Conservation (phyloP, 106 monocot genomes). For the Acorus calamus region DNA sequence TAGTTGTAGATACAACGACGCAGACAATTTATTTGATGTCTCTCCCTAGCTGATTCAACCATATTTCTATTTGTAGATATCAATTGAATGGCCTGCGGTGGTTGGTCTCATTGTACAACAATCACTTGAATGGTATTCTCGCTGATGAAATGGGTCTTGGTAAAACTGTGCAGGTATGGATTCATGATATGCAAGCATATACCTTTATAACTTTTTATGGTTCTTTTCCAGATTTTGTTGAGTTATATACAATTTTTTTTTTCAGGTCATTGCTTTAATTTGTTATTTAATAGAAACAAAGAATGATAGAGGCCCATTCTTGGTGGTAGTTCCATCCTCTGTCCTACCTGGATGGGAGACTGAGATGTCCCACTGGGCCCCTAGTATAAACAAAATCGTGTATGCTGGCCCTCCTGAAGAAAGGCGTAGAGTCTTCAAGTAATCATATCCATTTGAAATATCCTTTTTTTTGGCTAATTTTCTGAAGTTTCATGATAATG, state of each 20-base stretch:
- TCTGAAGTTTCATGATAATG: background rate
- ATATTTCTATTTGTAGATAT: constrained; percentile 40
- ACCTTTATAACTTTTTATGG: background rate
- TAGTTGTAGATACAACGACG: too few relatives aligned
- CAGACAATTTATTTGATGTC: too few relatives aligned
- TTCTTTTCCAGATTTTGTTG: background rate
- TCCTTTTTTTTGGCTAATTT: constrained; percentile 6
- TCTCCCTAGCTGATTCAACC: too few relatives aligned
- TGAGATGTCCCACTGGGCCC: constrained; percentile 91
- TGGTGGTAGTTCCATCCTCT: constrained; percentile 96
- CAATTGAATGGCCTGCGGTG: constrained; percentile 97
- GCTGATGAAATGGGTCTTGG: constrained; percentile 99
- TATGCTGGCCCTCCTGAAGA: constrained; percentile 95
- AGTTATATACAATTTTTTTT: constrained; percentile 5
- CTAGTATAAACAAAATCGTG: constrained; percentile 71
- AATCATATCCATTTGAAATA: constrained; percentile 6
- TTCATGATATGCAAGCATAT: background rate
- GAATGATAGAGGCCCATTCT: constrained; percentile 95
- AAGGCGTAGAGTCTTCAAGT: constrained; percentile 89
- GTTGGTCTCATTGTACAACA: constrained; percentile 97
- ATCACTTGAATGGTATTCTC: constrained; percentile 96
- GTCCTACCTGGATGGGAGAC: constrained; percentile 94
- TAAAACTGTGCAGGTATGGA: constrained; percentile 90
- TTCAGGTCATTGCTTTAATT: constrained; percentile 88
- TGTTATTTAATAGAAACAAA: constrained; percentile 96